Evolutionary conservation across 805 yeast species (phyloP).

Genomic region (Ogataea pini): DNA sequence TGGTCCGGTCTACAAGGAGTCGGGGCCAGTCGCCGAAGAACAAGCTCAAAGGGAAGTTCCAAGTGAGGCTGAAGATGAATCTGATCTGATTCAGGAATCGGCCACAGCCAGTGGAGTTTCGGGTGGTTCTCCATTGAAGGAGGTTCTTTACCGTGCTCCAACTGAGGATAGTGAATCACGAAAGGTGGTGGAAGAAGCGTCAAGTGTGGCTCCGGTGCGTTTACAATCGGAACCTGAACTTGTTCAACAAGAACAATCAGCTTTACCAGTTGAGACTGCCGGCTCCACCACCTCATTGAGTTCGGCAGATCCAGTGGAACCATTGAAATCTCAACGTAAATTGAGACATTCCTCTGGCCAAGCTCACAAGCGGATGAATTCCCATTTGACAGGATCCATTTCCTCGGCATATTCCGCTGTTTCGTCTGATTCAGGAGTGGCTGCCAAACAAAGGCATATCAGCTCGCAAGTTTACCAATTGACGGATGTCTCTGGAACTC

Average conservation of each 20-base stretch:
- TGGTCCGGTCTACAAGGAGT: constrained; percentile 17
- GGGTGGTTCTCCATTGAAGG: constrained; percentile 5
- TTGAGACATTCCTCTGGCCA: constrained; percentile 9
- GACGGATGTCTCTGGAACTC: constrained; percentile 30
- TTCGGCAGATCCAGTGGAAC: not conserved
- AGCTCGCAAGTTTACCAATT: constrained; percentile 24
- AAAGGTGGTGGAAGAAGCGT: too few relatives aligned
- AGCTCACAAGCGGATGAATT: constrained; percentile 10
- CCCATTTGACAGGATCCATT: constrained; percentile 13
- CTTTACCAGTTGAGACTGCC: too few relatives aligned
- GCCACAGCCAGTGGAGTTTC: not conserved
- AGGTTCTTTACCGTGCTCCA: constrained; percentile 6
- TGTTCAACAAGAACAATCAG: too few relatives aligned
- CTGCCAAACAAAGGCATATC: constrained; percentile 7
- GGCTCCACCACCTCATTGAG: not conserved
- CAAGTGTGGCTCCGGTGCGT: too few relatives aligned
- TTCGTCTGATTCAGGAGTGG: constrained; percentile 15
- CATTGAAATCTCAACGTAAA: not conserved
- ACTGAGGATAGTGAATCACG: not conserved
- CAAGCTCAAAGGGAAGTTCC: not conserved
- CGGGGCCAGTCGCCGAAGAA: not conserved
- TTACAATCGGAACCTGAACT: too few relatives aligned
- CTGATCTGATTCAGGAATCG: too few relatives aligned
- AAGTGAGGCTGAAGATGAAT: too few relatives aligned
- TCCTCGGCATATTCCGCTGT: constrained; percentile 21